phyloP scores from a whole-genome alignment of 1,139 yeast species.

The Taphrina deformans region DNA sequence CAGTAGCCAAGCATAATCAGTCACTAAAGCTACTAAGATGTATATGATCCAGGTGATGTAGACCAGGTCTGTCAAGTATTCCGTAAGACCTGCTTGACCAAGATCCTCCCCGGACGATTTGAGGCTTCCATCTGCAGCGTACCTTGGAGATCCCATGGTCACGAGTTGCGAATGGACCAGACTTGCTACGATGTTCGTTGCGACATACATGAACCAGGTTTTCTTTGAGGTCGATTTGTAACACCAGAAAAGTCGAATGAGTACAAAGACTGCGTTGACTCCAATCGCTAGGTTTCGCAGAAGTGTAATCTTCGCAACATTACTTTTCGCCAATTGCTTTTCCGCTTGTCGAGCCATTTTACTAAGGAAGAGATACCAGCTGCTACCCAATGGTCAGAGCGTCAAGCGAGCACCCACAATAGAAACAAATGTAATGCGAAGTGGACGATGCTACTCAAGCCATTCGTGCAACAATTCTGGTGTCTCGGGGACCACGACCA shows the following conservation, averaged over 20 bases:
- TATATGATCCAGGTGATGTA: constrained; percentile 68
- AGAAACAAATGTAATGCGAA: too few relatives aligned
- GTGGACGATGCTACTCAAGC: too few relatives aligned
- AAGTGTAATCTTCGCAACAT: constrained; percentile 56
- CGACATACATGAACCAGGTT: constrained; percentile 54
- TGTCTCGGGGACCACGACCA: too few relatives aligned
- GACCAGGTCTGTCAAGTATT: constrained; percentile 72
- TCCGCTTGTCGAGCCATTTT: constrained; percentile 64
- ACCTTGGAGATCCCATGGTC: constrained; percentile 43
- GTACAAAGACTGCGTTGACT: constrained; percentile 51
- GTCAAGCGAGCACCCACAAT: too few relatives aligned
- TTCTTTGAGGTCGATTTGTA: constrained; percentile 52
- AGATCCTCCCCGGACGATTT: constrained; percentile 65
- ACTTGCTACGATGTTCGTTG: constrained; percentile 61
- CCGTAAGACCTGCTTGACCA: constrained; percentile 65
- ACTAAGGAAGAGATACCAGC: too few relatives aligned
- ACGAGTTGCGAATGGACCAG: constrained; percentile 61
- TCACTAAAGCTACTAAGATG: constrained; percentile 52
- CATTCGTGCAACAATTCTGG: too few relatives aligned
- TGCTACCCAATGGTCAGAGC: too few relatives aligned
- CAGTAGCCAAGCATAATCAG: constrained; percentile 30
- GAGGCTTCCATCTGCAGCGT: constrained; percentile 50
- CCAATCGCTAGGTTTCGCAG: constrained; percentile 55
- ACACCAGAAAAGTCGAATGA: constrained; percentile 50
- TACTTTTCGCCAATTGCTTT: constrained; percentile 67